These are phyloP conservation scores for Cardamine occulta DNA, from an alignment of 345 rosid genomes.

Conservation along the genomic window DNA sequence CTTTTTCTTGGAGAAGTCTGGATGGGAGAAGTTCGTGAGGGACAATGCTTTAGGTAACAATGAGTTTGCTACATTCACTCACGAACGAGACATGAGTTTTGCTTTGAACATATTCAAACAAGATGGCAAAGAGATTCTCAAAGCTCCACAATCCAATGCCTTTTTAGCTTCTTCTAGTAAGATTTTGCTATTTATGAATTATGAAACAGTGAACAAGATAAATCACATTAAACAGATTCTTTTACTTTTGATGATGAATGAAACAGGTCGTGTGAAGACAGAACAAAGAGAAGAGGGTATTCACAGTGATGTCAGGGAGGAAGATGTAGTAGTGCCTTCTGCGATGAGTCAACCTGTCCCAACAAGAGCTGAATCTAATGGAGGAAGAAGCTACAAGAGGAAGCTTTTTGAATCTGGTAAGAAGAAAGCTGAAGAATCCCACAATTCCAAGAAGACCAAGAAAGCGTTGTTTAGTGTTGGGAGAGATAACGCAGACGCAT, in stretches of 20 bases:
- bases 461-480: background rate
- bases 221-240: background rate
- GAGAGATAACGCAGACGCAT: background rate
- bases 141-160: background rate
- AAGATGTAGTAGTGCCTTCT: background rate
- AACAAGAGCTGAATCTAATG: background rate
- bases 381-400: background rate
- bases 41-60: background rate
- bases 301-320: background rate
- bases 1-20: background rate
- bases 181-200: background rate
- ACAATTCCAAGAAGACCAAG: background rate
- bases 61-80: constrained; percentile 10
- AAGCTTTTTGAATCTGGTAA: background rate
- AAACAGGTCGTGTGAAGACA: background rate
- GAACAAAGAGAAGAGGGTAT: background rate
- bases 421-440: background rate
- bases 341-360: background rate
- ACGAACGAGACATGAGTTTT: background rate
- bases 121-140: background rate
- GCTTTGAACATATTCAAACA: background rate
- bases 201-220: background rate
- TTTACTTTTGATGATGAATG: background rate
- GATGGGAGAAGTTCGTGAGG: constrained; percentile 1
- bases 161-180: constrained; percentile 1